Base-by-base conservation (phyloP, 495 filamentous ascomycete species). In the Bacidia gigantensis region DNA sequence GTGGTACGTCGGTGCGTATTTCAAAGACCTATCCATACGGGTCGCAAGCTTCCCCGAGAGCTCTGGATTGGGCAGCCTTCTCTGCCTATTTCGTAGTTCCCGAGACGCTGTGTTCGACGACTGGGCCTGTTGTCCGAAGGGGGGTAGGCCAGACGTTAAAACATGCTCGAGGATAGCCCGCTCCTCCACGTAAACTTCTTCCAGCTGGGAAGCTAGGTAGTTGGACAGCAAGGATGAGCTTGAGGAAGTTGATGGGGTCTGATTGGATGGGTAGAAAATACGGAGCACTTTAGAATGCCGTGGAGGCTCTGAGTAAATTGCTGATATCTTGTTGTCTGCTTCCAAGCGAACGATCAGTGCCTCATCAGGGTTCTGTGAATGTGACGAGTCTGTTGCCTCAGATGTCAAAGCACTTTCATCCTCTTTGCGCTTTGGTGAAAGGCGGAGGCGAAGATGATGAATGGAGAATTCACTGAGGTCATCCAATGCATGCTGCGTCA, bases 1-100 rank as follows among this genome's bases (percentile, higher is more conserved):
- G 61, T 98, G 92, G 62, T 98, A 98, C 9, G 87, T 95, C 17
- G 90, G 80, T 12, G 90, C 82, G 63, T 95, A 95, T 63, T 90
- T 93, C 58, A 96, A 74, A 2, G 89, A 86, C 49, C 89, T 70
- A 1, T 86, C 86, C 51, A 84, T 82, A 46, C 78, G 77, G 53
- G 72, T 70, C 45, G 72, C 72, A 42, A 85, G 74, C 26, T 62
- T 68, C 26, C 74, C 72, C 2, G 69, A 62, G n/a, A 73, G 64
- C 29, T 73, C 74, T 29, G 69, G 66, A 23, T 68, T 73, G 35
- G 67, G 60, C 21, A 60, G 60, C 51, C 62, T 72, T 25, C 42
- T 51, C 35, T 26, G 52, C 55, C 41, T 62, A 52, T 52, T 51
- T 60, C 50, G 49, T 50, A 40, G 51, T 43, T 44, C 63, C 52